Evolutionary conservation across 2,329 filamentous ascomycete species (phyloP).

Genomic region (Lomentospora prolificans): DNA sequence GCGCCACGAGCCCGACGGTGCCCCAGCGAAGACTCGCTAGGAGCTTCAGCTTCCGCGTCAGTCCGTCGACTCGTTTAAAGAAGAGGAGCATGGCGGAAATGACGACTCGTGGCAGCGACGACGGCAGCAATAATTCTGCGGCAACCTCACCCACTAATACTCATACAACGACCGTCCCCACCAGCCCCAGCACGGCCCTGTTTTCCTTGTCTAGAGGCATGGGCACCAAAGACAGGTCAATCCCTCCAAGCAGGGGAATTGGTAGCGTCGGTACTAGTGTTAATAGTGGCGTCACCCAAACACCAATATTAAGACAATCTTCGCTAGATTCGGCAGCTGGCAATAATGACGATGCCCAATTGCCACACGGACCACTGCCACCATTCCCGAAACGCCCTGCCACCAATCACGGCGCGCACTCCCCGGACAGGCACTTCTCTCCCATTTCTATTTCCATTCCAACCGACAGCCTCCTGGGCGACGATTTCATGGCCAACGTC

Average conservation of each 20-base stretch:
- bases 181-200: not conserved
- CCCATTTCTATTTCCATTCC: slow-evolving; percentile 49
- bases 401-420: slow-evolving; percentile 2
- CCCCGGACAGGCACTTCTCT: slow-evolving; percentile 23
- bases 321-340: slow-evolving; percentile 2
- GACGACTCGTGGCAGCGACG: not conserved
- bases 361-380: slow-evolving; percentile 3
- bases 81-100: slow-evolving; percentile 6
- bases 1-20: not conserved
- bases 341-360: not conserved
- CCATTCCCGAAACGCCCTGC: slow-evolving; percentile 4
- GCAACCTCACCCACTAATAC: too few species aligned
- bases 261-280: not conserved
- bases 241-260: not conserved
- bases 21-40: not conserved
- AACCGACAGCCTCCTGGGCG: slow-evolving; percentile 44
- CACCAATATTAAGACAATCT: slow-evolving; percentile 1
- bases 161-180: not conserved
- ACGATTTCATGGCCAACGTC: slow-evolving; percentile 45
- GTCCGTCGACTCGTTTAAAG: slow-evolving; percentile 1
- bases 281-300: not conserved
- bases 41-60: slow-evolving; percentile 6
- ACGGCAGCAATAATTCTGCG: not conserved
- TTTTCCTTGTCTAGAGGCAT: not conserved
- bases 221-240: too few species aligned